Base-by-base conservation (phyloP, 2,329 filamentous ascomycete genomes). In the Arthrobotrys sinensis region DNA sequence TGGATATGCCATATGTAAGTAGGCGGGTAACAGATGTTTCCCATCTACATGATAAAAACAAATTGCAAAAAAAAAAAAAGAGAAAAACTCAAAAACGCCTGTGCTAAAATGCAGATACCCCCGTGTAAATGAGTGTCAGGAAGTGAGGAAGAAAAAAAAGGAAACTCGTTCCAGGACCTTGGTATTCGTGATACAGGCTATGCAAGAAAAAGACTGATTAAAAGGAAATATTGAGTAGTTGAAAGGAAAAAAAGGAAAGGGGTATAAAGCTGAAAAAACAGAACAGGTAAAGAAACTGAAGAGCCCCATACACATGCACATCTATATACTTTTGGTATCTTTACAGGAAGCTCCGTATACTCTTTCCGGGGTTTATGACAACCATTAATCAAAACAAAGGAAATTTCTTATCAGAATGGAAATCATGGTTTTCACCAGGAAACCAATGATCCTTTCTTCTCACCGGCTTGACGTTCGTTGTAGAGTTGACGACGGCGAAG, bases 401-500 rank as follows among this genome's bases (percentile, higher is more conserved):
- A 43, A 60, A 48, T 43, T 8, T 40, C 28, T 53, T 28, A 16
- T n/a, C 28, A 45, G 45, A 66, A 24, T 21, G 1, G 11, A 8
- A 14, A 57, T 28, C 40, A 55, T 14, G 32, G 43, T 16, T 55
- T 65, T 32, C 24, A 65, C 60, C 38, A 65, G 65, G 65, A 76
- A 24, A 62, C 65, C 48, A 32, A 69, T n/a, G 62, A 68, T 34
- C 48, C 57, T 16, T 50, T 69, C 72, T 76, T 65, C 24, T 32
- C 46, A 14, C 38, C 28, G 5, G 28, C 14, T 36, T 55, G 21
- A 0, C 46, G 46, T 24, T 63, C 55, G 55, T 66, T 55, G 16
- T 68, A 55, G 24, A 77, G 32, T 28, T 77, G 73, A n/a, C 50
- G 66, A 10, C 73, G 66, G 32, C 73, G 36, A 19, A 77, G 14